These are phyloP conservation scores for Lagenaria siceraria DNA, from an alignment of 306 rosid species.

Conservation along the genomic window DNA sequence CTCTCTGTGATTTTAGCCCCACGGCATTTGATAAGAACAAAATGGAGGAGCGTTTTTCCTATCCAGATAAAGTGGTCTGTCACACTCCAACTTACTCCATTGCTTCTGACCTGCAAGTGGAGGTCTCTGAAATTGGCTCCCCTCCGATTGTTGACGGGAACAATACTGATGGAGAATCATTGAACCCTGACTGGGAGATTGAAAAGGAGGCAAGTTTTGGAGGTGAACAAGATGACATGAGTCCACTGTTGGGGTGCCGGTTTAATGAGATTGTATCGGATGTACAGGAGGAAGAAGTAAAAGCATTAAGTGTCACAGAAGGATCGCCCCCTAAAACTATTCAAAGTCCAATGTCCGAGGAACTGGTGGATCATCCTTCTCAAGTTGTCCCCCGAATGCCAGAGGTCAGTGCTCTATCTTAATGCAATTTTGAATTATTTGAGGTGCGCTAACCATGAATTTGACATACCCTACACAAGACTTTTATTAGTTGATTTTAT, in stretches of 20 bases:
- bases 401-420: conserved; percentile 24
- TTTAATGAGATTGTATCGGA: not conserved
- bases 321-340: conserved; percentile 16
- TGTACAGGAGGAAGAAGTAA: not conserved
- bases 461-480: not conserved
- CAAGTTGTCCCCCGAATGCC: conserved; percentile 10
- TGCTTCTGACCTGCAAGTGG: conserved; percentile 92
- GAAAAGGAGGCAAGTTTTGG: conserved; percentile 33
- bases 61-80: conserved; percentile 16
- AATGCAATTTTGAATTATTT: not conserved
- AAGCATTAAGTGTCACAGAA: conserved; percentile 18
- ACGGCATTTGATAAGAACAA: conserved; percentile 21
- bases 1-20: conserved; percentile 22
- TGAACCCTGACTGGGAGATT: conserved; percentile 41
- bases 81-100: conserved; percentile 61
- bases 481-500: not conserved
- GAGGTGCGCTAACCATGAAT: not conserved
- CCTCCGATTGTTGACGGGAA: conserved; percentile 44
- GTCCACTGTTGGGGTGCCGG: conserved; percentile 10
- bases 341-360: conserved; percentile 15
- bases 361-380: conserved; percentile 15
- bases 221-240: conserved; percentile 29
- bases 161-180: conserved; percentile 43
- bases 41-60: conserved; percentile 23
- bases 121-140: conserved; percentile 76